phyloP scores from a whole-genome alignment of 2,329 filamentous ascomycete species.

The Verticillium albo-atrum region DNA sequence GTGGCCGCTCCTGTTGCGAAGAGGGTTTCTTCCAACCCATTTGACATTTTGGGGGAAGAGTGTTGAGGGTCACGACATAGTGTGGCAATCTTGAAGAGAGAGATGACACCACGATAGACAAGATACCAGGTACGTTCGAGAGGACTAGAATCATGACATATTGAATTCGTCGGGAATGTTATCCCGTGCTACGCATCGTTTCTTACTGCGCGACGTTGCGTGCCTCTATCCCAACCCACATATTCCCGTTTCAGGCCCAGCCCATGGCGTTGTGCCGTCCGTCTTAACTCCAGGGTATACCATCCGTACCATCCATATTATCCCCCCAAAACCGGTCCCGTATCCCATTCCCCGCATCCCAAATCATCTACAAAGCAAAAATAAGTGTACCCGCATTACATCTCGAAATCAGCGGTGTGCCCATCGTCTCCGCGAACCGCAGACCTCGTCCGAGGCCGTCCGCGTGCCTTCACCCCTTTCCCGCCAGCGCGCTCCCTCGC shows the following conservation, averaged over 20 bases:
- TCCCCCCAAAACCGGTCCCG: not conserved
- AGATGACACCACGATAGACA: too few relatives aligned
- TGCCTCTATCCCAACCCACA: not conserved
- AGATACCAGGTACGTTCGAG: not conserved
- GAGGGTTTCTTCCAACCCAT: constrained; percentile 7
- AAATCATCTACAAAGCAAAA: not conserved
- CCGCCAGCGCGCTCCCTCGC: constrained; percentile 16
- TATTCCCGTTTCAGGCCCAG: not conserved
- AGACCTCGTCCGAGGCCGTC: not conserved
- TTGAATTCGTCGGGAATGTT: not conserved
- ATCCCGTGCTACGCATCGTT: not conserved
- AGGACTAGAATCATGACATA: not conserved
- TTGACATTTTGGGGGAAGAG: constrained; percentile 6
- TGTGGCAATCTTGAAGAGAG: too few relatives aligned
- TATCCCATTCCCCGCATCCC: not conserved
- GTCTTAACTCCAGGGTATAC: not conserved
- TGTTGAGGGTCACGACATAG: too few relatives aligned
- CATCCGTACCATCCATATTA: not conserved
- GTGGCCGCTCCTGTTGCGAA: not conserved
- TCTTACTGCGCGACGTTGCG: too few relatives aligned
- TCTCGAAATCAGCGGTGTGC: not conserved
- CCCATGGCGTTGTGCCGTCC: not conserved
- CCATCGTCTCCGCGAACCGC: not conserved
- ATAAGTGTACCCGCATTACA: not conserved
- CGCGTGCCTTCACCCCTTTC: not conserved